These are phyloP conservation scores for Acaromyces ingoldii DNA, from an alignment of 1,284 basidiomycete genomes.

Conservation along the genomic window DNA sequence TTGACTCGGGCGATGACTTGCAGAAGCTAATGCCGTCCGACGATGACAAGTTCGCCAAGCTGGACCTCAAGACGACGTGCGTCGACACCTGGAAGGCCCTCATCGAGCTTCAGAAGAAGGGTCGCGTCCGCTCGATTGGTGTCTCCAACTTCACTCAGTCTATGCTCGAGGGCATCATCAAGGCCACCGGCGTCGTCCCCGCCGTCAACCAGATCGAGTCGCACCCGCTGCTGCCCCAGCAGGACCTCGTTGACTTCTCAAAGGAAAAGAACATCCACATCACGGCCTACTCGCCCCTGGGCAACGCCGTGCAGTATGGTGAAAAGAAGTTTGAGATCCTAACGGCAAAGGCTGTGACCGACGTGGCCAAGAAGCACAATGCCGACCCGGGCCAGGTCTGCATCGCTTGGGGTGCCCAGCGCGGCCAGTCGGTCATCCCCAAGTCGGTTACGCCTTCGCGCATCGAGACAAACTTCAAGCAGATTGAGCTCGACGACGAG, in stretches of 20 bases:
- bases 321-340: constrained; percentile 21
- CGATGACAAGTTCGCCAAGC: constrained; percentile 54
- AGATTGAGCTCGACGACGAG: constrained; percentile 46
- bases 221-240: constrained; percentile 60
- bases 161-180: constrained; percentile 66
- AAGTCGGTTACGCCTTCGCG: constrained; percentile 51
- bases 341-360: constrained; percentile 45
- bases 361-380: constrained; percentile 48
- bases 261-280: constrained; percentile 32
- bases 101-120: constrained; percentile 58
- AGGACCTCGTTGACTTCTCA: constrained; percentile 40
- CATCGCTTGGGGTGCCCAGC: constrained; percentile 52
- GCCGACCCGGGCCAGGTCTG: constrained; percentile 51
- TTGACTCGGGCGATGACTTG: constrained; percentile 18
- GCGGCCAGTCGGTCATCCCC: constrained; percentile 52
- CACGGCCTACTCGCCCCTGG: constrained; percentile 53
- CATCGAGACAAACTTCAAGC: constrained; percentile 51
- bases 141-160: constrained; percentile 76
- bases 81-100: constrained; percentile 77
- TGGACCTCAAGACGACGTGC: constrained; percentile 63
- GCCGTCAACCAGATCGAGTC: constrained; percentile 77
- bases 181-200: constrained; percentile 70
- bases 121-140: constrained; percentile 54
- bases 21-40: constrained; percentile 57
- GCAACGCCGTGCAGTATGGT: constrained; percentile 31